Percentiles rank a stretch among this genome's conserved stretches.
phyloP scores from a whole-genome alignment of 1,139 yeast species.

The Pichia norvegensis region DNA sequence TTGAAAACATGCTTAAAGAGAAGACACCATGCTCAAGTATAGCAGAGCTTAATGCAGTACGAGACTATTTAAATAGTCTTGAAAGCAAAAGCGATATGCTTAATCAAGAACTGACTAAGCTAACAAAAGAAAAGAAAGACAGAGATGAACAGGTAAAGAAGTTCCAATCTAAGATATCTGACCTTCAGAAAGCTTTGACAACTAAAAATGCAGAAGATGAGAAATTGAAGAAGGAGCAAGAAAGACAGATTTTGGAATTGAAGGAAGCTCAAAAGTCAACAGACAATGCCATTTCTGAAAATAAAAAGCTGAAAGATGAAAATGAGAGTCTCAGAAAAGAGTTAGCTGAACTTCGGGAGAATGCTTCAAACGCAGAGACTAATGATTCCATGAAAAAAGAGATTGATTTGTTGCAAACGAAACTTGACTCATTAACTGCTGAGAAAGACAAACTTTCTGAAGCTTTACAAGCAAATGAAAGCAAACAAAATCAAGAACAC shows the following conservation, averaged over 20 bases:
- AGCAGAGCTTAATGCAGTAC: slow-evolving; percentile 60
- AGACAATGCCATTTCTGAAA: slow-evolving; percentile 9
- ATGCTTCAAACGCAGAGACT: not conserved
- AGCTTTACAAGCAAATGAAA: not conserved
- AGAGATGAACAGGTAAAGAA: slow-evolving; percentile 20
- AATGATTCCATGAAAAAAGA: slow-evolving; percentile 4
- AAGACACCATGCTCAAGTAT: slow-evolving; percentile 74
- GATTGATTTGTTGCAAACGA: not conserved
- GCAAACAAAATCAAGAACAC: not conserved
- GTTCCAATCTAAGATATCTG: slow-evolving; percentile 15
- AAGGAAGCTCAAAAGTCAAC: slow-evolving; percentile 1
- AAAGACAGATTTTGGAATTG: slow-evolving; percentile 10
- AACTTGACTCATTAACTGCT: slow-evolving; percentile 8
- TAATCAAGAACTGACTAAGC: slow-evolving; percentile 35
- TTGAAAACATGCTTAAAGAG: slow-evolving; percentile 69
- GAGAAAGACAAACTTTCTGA: not conserved
- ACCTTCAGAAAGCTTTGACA: slow-evolving; percentile 19
- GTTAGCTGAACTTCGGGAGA: not conserved
- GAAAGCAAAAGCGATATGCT: slow-evolving; percentile 54
- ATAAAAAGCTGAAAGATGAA: slow-evolving; percentile 1
- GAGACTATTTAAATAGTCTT: slow-evolving; percentile 62
- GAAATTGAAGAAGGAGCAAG: slow-evolving; percentile 6
- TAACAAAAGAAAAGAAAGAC: slow-evolving; percentile 15
- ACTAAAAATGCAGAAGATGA: slow-evolving; percentile 12
- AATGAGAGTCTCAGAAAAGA: not conserved